phyloP scores from a whole-genome alignment of 2,329 filamentous ascomycete species.

The Pyricularia pennisetigena region DNA sequence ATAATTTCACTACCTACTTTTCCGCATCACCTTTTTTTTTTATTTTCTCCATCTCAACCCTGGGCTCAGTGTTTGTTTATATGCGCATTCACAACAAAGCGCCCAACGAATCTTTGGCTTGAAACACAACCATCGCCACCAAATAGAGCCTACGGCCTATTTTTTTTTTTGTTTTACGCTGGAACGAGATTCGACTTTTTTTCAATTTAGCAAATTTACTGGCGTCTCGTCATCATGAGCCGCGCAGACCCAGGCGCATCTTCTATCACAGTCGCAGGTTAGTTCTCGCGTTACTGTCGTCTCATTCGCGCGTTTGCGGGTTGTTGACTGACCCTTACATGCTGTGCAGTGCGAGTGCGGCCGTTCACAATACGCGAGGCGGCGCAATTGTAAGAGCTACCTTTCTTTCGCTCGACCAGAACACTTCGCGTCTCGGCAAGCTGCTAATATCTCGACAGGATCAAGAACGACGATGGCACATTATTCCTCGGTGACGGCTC shows the following conservation, averaged over 20 bases:
- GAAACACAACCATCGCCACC: background rate
- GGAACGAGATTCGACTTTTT: background rate
- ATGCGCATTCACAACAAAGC: background rate
- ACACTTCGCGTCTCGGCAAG: background rate
- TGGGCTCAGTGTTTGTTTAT: background rate
- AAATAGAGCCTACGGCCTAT: background rate
- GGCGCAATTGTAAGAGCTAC: slow-evolving; percentile 61
- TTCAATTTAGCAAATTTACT: background rate
- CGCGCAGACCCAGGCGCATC: slow-evolving; percentile 24
- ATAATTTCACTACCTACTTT: background rate
- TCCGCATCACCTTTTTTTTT: background rate
- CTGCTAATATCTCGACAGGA: slow-evolving; percentile 24
- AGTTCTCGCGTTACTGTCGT: slow-evolving; percentile 8
- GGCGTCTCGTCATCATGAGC: background rate
- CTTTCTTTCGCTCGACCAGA: background rate
- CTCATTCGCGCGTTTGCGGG: background rate
- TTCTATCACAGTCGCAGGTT: slow-evolving; percentile 51
- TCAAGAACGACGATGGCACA: slow-evolving; percentile 70
- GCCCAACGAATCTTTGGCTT: background rate
- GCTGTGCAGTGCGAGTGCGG: slow-evolving; percentile 50
- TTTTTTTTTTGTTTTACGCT: background rate
- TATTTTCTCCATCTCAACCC: background rate
- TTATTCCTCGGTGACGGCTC: slow-evolving; percentile 96
- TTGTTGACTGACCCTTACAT: slow-evolving; percentile 17
- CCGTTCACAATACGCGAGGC: slow-evolving; percentile 84